These are phyloP conservation scores for Polygonum maritimum DNA, from an alignment of 148 eudicot species.

Conservation along the genomic window DNA sequence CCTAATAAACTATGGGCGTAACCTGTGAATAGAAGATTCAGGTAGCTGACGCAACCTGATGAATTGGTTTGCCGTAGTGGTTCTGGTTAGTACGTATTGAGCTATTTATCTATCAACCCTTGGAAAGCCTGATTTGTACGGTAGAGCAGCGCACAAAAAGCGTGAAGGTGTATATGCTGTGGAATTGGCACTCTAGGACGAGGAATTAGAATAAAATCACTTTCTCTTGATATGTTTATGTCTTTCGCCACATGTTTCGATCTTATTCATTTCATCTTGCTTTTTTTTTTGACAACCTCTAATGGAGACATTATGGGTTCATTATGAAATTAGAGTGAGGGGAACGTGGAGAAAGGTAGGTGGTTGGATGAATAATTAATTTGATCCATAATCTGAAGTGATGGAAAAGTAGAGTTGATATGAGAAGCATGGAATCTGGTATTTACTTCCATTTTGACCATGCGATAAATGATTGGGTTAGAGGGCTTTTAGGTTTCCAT, in stretches of 20 bases:
- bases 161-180: background rate
- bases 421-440: background rate
- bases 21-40: background rate
- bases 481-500: background rate
- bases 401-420: background rate
- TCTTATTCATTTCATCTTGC: background rate
- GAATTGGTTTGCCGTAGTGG: background rate
- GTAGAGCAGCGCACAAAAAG: background rate
- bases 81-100: background rate
- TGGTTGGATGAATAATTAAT: background rate
- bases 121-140: background rate
- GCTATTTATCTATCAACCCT: background rate
- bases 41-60: background rate
- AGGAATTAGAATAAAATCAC: background rate
- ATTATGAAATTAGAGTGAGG: background rate
- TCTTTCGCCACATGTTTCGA: background rate
- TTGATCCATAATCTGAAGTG: background rate
- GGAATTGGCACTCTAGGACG: background rate
- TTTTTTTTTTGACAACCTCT: background rate
- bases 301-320: background rate
- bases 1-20: background rate
- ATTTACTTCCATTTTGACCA: background rate
- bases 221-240: background rate
- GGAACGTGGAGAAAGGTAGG: background rate
- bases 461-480: background rate